Conservation (phyloP, 441 rosid species). For the Populus hybrid region DNA sequence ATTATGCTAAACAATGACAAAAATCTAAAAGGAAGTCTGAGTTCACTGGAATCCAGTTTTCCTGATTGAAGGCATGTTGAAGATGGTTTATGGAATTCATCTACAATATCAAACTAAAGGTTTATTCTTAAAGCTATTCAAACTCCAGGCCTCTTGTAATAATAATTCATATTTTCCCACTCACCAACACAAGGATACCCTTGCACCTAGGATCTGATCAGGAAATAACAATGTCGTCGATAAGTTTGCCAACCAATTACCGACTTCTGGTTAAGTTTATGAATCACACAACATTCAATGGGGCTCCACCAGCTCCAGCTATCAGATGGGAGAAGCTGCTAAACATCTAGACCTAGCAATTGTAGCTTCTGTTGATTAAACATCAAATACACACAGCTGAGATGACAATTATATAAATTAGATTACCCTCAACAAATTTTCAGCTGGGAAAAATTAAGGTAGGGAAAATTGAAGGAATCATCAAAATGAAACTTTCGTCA, state of each 20-base stretch:
- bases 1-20: background rate
- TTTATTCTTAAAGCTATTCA: background rate
- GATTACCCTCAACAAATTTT: background rate
- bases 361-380: background rate
- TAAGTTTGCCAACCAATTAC: background rate
- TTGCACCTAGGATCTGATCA: background rate
- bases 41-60: background rate
- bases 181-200: background rate
- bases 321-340: background rate
- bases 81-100: background rate
- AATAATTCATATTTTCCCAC: background rate
- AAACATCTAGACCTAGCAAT: background rate
- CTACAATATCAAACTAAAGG: background rate
- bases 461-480: background rate
- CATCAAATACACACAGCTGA: background rate
- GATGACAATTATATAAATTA: background rate
- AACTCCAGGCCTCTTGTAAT: background rate
- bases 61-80: background rate
- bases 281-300: background rate
- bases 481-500: background rate
- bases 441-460: background rate
- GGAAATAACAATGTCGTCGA: background rate
- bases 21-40: background rate
- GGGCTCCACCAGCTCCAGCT: background rate
- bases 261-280: background rate